phyloP scores from a whole-genome alignment of 192 early-diverging fungal species.

The Gonapodya prolifera region DNA sequence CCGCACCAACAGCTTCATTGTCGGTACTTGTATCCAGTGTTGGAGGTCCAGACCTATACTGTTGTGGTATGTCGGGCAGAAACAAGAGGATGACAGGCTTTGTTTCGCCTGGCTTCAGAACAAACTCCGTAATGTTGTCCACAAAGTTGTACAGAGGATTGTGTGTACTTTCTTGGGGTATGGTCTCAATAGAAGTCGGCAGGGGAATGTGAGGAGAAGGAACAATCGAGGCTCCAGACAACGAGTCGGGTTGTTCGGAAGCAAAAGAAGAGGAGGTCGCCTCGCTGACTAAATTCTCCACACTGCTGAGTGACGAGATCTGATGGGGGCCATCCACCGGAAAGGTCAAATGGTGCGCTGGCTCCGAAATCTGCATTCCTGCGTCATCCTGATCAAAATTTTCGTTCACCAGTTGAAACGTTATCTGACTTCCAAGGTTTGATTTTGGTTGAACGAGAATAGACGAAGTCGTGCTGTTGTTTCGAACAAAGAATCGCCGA shows the following conservation, averaged over 20 bases:
- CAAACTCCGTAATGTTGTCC: slow-evolving; percentile 59
- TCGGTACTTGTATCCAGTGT: slow-evolving; percentile 13
- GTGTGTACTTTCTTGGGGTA: neutral
- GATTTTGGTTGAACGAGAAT: slow-evolving; percentile 65
- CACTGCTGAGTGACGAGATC: neutral
- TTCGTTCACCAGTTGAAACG: slow-evolving; percentile 77
- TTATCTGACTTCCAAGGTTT: slow-evolving; percentile 63
- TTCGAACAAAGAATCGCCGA: slow-evolving; percentile 54
- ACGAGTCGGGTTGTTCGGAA: neutral
- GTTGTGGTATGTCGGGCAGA: slow-evolving; percentile 34
- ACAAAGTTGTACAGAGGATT: slow-evolving; percentile 93
- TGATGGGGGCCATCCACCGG: neutral
- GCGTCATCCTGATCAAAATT: slow-evolving; percentile 32
- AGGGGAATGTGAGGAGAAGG: neutral
- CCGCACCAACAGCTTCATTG: slow-evolving; percentile 16
- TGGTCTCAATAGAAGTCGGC: neutral
- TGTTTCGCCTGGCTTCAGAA: slow-evolving; percentile 50
- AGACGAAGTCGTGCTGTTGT: slow-evolving; percentile 32
- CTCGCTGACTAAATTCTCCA: neutral
- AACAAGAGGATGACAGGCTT: slow-evolving; percentile 69
- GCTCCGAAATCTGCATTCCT: neutral
- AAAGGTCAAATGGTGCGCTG: neutral
- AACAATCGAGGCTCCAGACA: neutral
- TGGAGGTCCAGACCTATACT: neutral
- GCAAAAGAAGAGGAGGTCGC: neutral